Base-by-base conservation (phyloP, 371 early-diverging fungal genomes). In the Dichotomocladium elegans region DNA sequence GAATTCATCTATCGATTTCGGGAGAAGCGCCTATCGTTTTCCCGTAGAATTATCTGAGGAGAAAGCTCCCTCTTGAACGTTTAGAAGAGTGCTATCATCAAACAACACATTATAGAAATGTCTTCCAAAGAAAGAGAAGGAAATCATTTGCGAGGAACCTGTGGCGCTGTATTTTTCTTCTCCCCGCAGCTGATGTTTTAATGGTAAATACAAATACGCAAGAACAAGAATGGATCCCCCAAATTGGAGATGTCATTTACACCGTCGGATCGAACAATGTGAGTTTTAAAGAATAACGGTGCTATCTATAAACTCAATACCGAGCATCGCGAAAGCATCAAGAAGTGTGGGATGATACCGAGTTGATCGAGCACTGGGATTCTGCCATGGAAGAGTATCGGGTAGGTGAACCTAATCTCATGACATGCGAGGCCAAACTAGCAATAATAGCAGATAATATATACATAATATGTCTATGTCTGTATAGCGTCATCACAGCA, bases 331-430 rank as follows among this genome's bases (percentile, higher is more conserved):
- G 35, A 35, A 48, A 78, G 25, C 62, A 57, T 3, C n/a, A n/a
- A n/a, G 81, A 80, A 33, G 69, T 73, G 4, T 84, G 85, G 85
- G 85, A 84, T 41, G 85, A 84, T 47, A 71, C 67, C 19, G 76
- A 71, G 3, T 53, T 84, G 62, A 80, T 84, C 37, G 74, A 77
- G 37, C 77, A 77, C 4, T 84, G 85, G 85, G 82, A 84, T 50
- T 58, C 60, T 14, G 80, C 82, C 3, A 69, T 82, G 6, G 69
- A 69, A 48, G 72, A 81, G 51, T 84, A 75, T 29, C 34, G 35
- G 35, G 56, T 56, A 51, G 52, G 4, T 4, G 24, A 51, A 25
- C 1, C 27, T 26, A 42, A 15, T 17, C 25, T n/a, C 21, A 37
- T 15, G 15, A 37, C 21, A 37, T 10, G n/a, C 21, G 10, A 5